These are phyloP conservation scores for Ophiostoma ulmi DNA, from an alignment of 2,329 filamentous ascomycete species.

Conservation along the genomic window DNA sequence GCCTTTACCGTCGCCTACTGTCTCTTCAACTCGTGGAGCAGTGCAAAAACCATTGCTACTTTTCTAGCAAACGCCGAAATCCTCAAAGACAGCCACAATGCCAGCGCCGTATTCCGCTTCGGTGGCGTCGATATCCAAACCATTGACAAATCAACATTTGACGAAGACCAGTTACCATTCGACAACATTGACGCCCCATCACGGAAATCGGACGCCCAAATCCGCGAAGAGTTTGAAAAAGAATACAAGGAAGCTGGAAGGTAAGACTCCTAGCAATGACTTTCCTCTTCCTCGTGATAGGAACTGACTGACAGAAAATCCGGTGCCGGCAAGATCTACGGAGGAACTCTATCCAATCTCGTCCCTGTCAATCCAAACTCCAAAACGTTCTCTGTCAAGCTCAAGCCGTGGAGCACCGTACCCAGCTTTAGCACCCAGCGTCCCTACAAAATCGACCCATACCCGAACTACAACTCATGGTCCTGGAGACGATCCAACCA, in stretches of 20 bases:
- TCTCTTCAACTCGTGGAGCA: constrained; percentile 11
- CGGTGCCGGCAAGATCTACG: constrained; percentile 51
- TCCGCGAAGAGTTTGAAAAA: constrained; percentile 36
- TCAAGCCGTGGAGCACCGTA: constrained; percentile 29
- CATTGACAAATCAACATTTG: background rate
- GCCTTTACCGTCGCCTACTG: constrained; percentile 8
- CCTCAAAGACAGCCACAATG: background rate
- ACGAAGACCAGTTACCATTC: constrained; percentile 21
- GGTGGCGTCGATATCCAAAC: constrained; percentile 14
- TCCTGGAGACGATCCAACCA: constrained; percentile 51
- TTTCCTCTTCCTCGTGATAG: background rate
- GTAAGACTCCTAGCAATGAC: constrained; percentile 29
- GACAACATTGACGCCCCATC: constrained; percentile 10
- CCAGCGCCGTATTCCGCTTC: constrained; percentile 11
- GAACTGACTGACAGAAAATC: constrained; percentile 27
- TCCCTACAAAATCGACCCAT: constrained; percentile 61
- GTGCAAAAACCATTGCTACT: constrained; percentile 7
- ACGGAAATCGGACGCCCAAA: constrained; percentile 20
- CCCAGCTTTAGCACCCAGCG: constrained; percentile 41
- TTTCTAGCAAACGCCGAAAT: constrained; percentile 14
- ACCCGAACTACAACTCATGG: constrained; percentile 62
- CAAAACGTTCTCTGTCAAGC: constrained; percentile 31
- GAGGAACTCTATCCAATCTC: constrained; percentile 49
- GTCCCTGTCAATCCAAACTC: constrained; percentile 36
- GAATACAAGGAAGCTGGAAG: constrained; percentile 38